Evolutionary conservation across 495 filamentous ascomycete species (phyloP).

Genomic region (Massariosphaeria phaeospora): DNA sequence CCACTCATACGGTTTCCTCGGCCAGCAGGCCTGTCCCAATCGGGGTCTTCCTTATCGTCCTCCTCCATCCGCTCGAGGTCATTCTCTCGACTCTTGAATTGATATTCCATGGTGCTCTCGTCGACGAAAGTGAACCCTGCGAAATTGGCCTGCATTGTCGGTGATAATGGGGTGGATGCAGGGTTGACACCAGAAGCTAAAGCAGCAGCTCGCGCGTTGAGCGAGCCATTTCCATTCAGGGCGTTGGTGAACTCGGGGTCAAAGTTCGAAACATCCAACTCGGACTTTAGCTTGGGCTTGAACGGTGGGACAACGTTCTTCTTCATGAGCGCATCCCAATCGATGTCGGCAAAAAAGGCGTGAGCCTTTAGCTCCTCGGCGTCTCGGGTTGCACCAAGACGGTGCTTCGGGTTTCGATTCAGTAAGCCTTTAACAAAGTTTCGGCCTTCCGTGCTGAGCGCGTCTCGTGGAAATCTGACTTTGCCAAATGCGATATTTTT

Average conservation of each 20-base stretch:
- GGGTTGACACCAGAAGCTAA: conserved; percentile 69
- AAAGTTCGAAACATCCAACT: conserved; percentile 95
- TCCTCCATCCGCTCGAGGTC: conserved; percentile 68
- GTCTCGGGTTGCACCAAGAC: conserved; percentile 83
- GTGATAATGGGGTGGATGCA: conserved; percentile 83
- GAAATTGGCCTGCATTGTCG: conserved; percentile 96
- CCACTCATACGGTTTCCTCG: conserved; percentile 41
- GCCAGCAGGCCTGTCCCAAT: conserved; percentile 26
- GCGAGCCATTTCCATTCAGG: conserved; percentile 62
- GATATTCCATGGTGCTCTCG: conserved; percentile 90
- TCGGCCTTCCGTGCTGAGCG: conserved; percentile 84
- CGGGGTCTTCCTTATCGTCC: conserved; percentile 42
- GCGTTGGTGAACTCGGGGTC: conserved; percentile 98
- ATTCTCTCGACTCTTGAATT: conserved; percentile 57
- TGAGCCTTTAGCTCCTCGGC: conserved; percentile 93
- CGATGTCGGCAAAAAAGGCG: conserved; percentile 88
- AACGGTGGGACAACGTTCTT: conserved; percentile 96
- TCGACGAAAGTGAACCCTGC: conserved; percentile 98
- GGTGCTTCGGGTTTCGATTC: conserved; percentile 94
- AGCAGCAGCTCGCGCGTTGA: conserved; percentile 82
- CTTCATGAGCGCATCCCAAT: conserved; percentile 79
- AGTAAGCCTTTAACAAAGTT: conserved; percentile 98
- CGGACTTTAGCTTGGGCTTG: conserved; percentile 92
- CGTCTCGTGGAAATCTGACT: conserved; percentile 91
- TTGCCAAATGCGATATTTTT: conserved; percentile 99